Evolutionary conservation across 805 yeast genomes (phyloP).

Genomic region (Zygosaccharomyces bailii): DNA sequence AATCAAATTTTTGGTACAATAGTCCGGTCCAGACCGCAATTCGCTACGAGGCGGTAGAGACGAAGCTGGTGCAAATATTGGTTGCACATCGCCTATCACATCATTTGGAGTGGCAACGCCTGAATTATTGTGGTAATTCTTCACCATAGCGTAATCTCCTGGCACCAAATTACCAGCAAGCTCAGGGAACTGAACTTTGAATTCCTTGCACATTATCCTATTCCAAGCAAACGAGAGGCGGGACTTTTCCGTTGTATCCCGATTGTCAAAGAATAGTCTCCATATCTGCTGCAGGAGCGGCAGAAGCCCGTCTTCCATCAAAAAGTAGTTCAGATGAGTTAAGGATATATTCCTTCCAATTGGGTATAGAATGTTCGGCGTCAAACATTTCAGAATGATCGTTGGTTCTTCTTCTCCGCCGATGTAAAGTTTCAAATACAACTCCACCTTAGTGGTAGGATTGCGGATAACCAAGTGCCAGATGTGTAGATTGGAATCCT

Average conservation of each 20-base stretch:
- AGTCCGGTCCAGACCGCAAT: neutral
- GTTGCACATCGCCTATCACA: slow-evolving; percentile 3
- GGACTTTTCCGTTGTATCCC: slow-evolving; percentile 2
- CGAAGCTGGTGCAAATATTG: neutral
- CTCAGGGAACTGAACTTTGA: slow-evolving; percentile 31
- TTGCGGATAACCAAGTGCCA: slow-evolving; percentile 33
- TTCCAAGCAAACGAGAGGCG: slow-evolving; percentile 29
- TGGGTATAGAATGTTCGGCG: slow-evolving; percentile 31
- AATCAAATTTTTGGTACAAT: slow-evolving; percentile 10
- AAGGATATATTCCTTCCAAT: slow-evolving; percentile 28
- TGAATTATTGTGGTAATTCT: slow-evolving; percentile 11
- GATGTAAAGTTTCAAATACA: slow-evolving; percentile 27
- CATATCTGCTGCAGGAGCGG: slow-evolving; percentile 25
- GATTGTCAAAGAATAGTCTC: slow-evolving; percentile 17
- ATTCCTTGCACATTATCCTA: slow-evolving; percentile 29
- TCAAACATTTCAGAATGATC: slow-evolving; percentile 28
- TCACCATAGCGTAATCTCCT: slow-evolving; percentile 28
- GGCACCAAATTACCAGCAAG: slow-evolving; percentile 23
- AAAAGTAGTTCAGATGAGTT: slow-evolving; percentile 21
- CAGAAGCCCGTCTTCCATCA: slow-evolving; percentile 22
- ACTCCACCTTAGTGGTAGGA: slow-evolving; percentile 19
- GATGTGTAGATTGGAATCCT: slow-evolving; percentile 33
- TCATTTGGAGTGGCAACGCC: slow-evolving; percentile 6
- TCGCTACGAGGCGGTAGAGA: neutral
- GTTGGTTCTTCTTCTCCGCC: slow-evolving; percentile 22